These are phyloP conservation scores for Annona cherimola DNA, from an alignment of 164 flowering plant species.

Conservation along the genomic window DNA sequence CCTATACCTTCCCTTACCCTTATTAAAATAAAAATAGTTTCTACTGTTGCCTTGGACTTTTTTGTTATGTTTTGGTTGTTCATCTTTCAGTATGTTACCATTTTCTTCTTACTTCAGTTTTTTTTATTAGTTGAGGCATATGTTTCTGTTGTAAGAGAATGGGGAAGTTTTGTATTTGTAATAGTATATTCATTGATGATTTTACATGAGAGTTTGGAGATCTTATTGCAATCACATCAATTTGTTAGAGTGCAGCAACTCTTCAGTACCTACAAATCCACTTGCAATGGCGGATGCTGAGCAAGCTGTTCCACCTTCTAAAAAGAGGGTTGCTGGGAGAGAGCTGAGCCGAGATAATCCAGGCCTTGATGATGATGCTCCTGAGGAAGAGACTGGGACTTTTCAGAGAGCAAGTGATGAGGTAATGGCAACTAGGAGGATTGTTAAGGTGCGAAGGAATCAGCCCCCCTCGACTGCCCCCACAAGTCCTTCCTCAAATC, in stretches of 20 bases:
- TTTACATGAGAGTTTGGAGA: background rate
- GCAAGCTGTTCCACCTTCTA: slow-evolving; percentile 55
- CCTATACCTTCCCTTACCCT: too few relatives aligned
- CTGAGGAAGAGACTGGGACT: slow-evolving; percentile 66
- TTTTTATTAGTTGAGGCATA: background rate
- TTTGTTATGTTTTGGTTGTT: background rate
- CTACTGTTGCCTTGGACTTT: background rate
- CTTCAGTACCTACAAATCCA: background rate
- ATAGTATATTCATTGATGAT: background rate
- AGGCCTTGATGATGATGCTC: slow-evolving; percentile 70
- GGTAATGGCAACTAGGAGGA: slow-evolving; percentile 79
- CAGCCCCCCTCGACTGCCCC: slow-evolving; percentile 42
- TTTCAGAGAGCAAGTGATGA: slow-evolving; percentile 89
- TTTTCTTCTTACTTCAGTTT: too few relatives aligned
- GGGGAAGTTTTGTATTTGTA: background rate
- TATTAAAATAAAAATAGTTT: background rate
- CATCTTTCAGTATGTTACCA: background rate
- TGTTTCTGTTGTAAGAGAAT: background rate
- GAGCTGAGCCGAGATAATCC: slow-evolving; percentile 77
- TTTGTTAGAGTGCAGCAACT: background rate
- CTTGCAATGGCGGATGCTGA: slow-evolving; percentile 67
- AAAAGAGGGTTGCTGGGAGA: slow-evolving; percentile 89
- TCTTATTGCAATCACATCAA: background rate
- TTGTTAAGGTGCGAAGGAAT: slow-evolving; percentile 77
- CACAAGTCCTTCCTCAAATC: slow-evolving; percentile 34